Percentiles rank a stretch among this genome's conserved stretches.
Conservation (phyloP, 2,329 filamentous ascomycete species). For the Aspergillus ochraceoroseus region DNA sequence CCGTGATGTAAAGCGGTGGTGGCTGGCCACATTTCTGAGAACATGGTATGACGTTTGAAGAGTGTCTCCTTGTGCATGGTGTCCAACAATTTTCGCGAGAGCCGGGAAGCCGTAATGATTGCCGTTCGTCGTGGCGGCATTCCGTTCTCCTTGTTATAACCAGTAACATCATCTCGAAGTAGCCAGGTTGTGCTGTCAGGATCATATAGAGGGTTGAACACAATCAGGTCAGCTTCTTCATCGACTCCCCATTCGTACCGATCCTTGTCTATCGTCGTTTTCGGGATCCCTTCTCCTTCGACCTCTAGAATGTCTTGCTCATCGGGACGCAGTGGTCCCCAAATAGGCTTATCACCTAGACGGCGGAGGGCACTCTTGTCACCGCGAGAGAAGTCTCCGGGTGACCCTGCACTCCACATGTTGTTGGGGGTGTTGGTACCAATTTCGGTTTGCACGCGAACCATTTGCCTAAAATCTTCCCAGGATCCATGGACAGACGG, state of each 20-base stretch:
- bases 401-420: constrained; percentile 54
- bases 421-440: constrained; percentile 62
- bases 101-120: constrained; percentile 81
- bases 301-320: constrained; percentile 66
- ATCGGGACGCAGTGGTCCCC: constrained; percentile 73
- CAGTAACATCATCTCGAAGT: constrained; percentile 75
- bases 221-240: constrained; percentile 87
- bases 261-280: constrained; percentile 69
- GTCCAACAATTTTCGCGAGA: constrained; percentile 71
- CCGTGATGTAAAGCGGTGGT: constrained; percentile 86
- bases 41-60: constrained; percentile 80
- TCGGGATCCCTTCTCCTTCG: constrained; percentile 68
- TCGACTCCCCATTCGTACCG: constrained; percentile 80
- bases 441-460: constrained; percentile 68
- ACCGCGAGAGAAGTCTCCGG: constrained; percentile 17
- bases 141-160: constrained; percentile 63
- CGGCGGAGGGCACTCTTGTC: constrained; percentile 28
- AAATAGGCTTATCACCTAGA: constrained; percentile 61
- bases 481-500: constrained; percentile 70
- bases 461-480: constrained; percentile 75
- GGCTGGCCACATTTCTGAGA: constrained; percentile 93
- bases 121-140: constrained; percentile 69
- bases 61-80: constrained; percentile 90
- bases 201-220: constrained; percentile 87
- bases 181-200: constrained; percentile 82